Evolutionary conservation across 495 filamentous ascomycete genomes (phyloP).

Genomic region (Saxophila tyrrhenica): DNA sequence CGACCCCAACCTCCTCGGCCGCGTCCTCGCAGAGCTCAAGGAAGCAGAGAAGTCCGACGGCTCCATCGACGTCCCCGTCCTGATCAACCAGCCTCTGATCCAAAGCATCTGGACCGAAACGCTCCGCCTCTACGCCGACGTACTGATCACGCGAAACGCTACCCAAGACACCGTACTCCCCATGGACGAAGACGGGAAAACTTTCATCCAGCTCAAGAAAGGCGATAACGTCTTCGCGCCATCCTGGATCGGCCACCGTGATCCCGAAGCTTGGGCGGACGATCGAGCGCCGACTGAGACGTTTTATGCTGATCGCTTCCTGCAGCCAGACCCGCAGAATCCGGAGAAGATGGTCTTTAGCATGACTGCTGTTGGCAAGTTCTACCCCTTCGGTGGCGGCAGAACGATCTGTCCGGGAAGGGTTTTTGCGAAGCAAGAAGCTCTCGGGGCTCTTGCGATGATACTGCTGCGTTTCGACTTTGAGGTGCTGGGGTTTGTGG

Average conservation of each 20-base stretch:
- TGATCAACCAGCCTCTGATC: constrained; percentile 17
- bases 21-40: constrained; percentile 16
- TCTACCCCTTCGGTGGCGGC: constrained; percentile 20
- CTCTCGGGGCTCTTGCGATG: constrained; percentile 10
- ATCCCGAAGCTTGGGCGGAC: constrained; percentile 7
- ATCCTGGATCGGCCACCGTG: constrained; percentile 18
- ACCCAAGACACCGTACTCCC: constrained; percentile 14
- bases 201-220: constrained; percentile 7
- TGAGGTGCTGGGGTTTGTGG: constrained; percentile 14
- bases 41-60: constrained; percentile 14
- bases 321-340: constrained; percentile 7
- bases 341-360: constrained; percentile 14
- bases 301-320: constrained; percentile 20
- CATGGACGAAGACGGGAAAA: constrained; percentile 15
- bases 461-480: constrained; percentile 19
- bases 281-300: constrained; percentile 2
- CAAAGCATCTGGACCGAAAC: constrained; percentile 21
- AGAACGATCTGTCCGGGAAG: constrained; percentile 14
- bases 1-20: constrained; percentile 11
- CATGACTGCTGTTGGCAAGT: constrained; percentile 12
- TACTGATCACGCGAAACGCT: constrained; percentile 18
- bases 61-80: constrained; percentile 8
- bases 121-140: constrained; percentile 19
- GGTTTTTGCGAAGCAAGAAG: constrained; percentile 20
- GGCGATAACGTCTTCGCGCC: constrained; percentile 21